Conservation (phyloP, 192 early-diverging fungal genomes). For the Backusella tarrabulga region DNA sequence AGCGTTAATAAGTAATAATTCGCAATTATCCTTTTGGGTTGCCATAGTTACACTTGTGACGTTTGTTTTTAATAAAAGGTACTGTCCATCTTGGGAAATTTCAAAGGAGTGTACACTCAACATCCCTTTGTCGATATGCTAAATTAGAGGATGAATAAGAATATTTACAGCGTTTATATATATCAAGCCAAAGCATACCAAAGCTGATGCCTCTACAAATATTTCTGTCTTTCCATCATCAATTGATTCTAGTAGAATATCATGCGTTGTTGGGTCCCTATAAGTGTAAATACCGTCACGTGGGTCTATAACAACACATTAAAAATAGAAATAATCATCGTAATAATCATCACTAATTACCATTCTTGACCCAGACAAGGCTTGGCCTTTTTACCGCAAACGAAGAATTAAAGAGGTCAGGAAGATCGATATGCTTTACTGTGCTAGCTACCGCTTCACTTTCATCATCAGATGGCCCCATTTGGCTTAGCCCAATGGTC, state of each 20-base stretch:
- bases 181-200: slow-evolving; percentile 3
- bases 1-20: not conserved
- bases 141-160: not conserved
- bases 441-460: not conserved
- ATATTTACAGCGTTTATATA: not conserved
- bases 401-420: slow-evolving; percentile 21
- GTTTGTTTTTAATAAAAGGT: slow-evolving; percentile 72
- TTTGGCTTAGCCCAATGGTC: slow-evolving; percentile 22
- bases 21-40: not conserved
- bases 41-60: slow-evolving; percentile 47
- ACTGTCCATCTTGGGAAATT: slow-evolving; percentile 79
- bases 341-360: slow-evolving; percentile 16
- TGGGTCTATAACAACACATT: not conserved
- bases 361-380: slow-evolving; percentile 26
- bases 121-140: not conserved
- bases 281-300: slow-evolving; percentile 26
- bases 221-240: slow-evolving; percentile 16
- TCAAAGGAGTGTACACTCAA: slow-evolving; percentile 44
- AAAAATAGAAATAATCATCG: slow-evolving; percentile 5
- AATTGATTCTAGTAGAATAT: slow-evolving; percentile 19
- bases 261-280: slow-evolving; percentile 15
- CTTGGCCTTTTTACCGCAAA: slow-evolving; percentile 19
- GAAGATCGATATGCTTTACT: slow-evolving; percentile 19
- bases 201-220: slow-evolving; percentile 22
- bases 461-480: slow-evolving; percentile 9